Evolutionary conservation across 2,329 filamentous ascomycete genomes (phyloP), one percentile per base, ranked within the genome.

Genomic region (Ophiocordyceps camponoti-rufipedis): DNA sequence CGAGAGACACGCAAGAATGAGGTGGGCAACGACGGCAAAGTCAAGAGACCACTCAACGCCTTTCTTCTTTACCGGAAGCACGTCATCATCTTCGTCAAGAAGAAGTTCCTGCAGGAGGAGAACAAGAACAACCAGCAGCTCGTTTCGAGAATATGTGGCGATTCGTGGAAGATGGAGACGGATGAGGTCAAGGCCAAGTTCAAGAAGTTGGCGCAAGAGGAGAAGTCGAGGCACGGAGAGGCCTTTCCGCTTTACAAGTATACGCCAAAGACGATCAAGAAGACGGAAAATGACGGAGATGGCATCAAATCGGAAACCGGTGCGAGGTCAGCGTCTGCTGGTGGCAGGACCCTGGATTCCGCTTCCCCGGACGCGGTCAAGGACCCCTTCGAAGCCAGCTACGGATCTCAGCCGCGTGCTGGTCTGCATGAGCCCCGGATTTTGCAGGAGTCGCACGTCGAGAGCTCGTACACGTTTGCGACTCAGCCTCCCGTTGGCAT

Each of bases 41-140:
- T 96, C 53, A 86, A 89, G 55, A 74, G 91, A 29, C 88, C 91
- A 3, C 94, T 95, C 82, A 98, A 98, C 61, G 89, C 85, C 1
- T 98, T 96, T 67, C 94, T 98, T 82, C 70, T 98, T 44, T 98
- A 98, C 61, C 82, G 91, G 40, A 94, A 91, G 52, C 85, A 86
- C 7, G 95, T 85, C 58, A 46, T 41, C 32, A 14, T 14, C 7
- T 41, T 45, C 7, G 43, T 43, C 18, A 48, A 46, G 42, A 43
- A 44, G 13, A 14, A 29, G 2, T 12, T 48, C 23, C 29, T 46
- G 38, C 10, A 32, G 31, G 44, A 38, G 11, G 31, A 46, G 47
- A 45, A 83, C 54, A 68, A 91, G 55, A 89, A 91, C 61, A 95
- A 96, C 63, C 89, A 98, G 60, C 89, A 98, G 60, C 69, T 91